Evolutionary conservation across 2,329 filamentous ascomycete genomes (phyloP).

Genomic region (Xylariomycetidae sp.): DNA sequence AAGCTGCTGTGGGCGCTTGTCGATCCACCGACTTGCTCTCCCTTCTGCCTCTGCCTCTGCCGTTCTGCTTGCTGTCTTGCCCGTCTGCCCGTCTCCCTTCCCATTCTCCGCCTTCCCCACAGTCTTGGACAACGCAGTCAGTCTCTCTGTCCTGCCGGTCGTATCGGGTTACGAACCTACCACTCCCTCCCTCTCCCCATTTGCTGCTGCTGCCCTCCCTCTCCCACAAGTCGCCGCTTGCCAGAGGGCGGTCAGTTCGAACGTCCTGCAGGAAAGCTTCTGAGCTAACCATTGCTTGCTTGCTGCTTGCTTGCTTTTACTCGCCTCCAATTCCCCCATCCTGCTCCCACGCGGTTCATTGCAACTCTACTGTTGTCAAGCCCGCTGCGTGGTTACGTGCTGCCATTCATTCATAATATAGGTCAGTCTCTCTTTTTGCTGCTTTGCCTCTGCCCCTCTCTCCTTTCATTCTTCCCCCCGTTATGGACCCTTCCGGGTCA

Average conservation of each 20-base stretch:
- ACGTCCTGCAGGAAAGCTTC: constrained; percentile 22
- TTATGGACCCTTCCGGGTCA: constrained; percentile 34
- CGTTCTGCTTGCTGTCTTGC: constrained; percentile 1
- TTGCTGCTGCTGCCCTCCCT: constrained; percentile 27
- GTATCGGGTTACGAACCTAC: constrained; percentile 23
- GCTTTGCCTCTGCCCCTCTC: constrained; percentile 14
- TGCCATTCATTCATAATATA: constrained; percentile 32
- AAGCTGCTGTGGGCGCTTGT: constrained; percentile 3
- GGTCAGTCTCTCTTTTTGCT: constrained; percentile 25
- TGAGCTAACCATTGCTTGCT: constrained; percentile 26
- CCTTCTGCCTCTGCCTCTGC: constrained; percentile 1
- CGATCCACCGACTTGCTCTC: constrained; percentile 12
- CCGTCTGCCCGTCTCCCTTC: constrained; percentile 7
- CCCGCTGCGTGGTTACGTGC: constrained; percentile 25
- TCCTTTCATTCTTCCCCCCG: constrained; percentile 17
- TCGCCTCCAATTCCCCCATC: constrained; percentile 22
- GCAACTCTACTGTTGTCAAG: constrained; percentile 23
- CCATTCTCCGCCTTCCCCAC: not conserved
- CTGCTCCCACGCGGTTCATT: constrained; percentile 28
- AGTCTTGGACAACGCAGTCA: not conserved
- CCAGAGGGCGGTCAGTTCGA: constrained; percentile 27
- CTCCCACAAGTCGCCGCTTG: no score
- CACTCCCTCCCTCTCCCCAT: constrained; percentile 23
- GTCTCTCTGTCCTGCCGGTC: constrained; percentile 23
- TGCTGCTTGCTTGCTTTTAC: constrained; percentile 12